Base-by-base conservation (phyloP, 306 rosid genomes). In the Castanea mollissima region DNA sequence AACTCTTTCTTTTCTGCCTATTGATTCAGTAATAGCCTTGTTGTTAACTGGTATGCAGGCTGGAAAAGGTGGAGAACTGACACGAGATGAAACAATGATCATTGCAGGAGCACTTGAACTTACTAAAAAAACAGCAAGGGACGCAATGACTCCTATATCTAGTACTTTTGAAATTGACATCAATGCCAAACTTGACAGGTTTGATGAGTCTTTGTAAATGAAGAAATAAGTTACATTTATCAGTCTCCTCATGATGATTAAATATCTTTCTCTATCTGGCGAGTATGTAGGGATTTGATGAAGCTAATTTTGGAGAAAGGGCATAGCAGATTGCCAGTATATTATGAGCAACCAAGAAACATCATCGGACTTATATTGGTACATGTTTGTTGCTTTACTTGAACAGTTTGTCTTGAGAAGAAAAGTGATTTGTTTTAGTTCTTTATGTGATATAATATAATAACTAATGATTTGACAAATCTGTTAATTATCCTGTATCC, bases 81-180 rank as follows among this genome's bases (percentile, higher is more conserved):
- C 99, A 16, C 98, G 88, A 76, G 90, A 91, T 82, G 99, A 95
- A 87, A 95, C 99, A 76, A 90, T 92, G 46, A 93, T 95, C 81
- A 95, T 95, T 83, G 91, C 97, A 55, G 99, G 99, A 82, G 99
- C 99, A n/a, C 98, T 95, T 83, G 94, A 88, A 83, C 89, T 95
- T 27, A 19, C 87, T 15, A 91, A 89, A 85, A 95, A 95, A 75
- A 91, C 87, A 55, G 98, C 97, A 19, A 23, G 94, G 79, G 91
- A 88, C 83, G 97, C 99, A 31, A 95, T 95, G 99, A 93, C 94
- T 78, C 93, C 96, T 55, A 89, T 95, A 71, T 85, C 88, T 72
- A 92, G 88, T 77, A 90, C 86, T 70, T 95, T 95, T 86, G 79
- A 93, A 15, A 73, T 95, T 49, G 94, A 91, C 80, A 86, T 95